Percentiles rank a stretch among this genome's conserved stretches.
These are phyloP conservation scores for Aspergillus intermedius DNA, from an alignment of 2,329 filamentous ascomycete genomes.

Conservation along the genomic window DNA sequence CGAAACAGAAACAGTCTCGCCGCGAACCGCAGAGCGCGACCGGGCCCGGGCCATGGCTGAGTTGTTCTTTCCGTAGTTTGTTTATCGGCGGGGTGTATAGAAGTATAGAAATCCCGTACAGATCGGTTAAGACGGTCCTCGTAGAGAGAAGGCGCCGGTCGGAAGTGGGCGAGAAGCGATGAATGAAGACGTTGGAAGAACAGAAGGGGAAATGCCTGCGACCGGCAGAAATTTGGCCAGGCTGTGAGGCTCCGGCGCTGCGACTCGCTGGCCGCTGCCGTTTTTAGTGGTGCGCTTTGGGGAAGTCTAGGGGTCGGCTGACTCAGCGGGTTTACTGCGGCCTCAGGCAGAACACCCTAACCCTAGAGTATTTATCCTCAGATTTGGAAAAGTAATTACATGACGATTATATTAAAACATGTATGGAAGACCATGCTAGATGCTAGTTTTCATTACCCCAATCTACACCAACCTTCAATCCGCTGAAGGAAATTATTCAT, in stretches of 20 bases:
- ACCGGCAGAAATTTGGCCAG: neutral
- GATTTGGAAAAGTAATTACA: neutral
- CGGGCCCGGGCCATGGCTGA: neutral
- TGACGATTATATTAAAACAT: no score
- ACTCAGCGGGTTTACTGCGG: neutral
- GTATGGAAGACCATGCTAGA: no score
- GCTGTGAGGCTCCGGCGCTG: no score
- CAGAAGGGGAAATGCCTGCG: neutral
- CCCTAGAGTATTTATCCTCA: neutral
- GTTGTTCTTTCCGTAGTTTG: neutral
- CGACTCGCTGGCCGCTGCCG: no score
- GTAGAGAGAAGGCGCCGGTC: no score
- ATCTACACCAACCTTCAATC: neutral
- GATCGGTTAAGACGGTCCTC: neutral
- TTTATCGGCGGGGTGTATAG: neutral
- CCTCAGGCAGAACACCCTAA: neutral
- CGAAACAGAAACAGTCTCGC: neutral
- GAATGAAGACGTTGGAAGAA: neutral
- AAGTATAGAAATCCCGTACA: neutral
- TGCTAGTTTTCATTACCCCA: no score
- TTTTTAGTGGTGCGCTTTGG: no score
- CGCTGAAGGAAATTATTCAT: slow-evolving; percentile 25
- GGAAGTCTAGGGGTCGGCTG: neutral
- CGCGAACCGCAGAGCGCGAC: neutral
- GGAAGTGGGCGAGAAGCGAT: no score